Evolutionary conservation across 306 rosid genomes (phyloP).

Genomic region (barrel medic (Medicago truncatula)): DNA sequence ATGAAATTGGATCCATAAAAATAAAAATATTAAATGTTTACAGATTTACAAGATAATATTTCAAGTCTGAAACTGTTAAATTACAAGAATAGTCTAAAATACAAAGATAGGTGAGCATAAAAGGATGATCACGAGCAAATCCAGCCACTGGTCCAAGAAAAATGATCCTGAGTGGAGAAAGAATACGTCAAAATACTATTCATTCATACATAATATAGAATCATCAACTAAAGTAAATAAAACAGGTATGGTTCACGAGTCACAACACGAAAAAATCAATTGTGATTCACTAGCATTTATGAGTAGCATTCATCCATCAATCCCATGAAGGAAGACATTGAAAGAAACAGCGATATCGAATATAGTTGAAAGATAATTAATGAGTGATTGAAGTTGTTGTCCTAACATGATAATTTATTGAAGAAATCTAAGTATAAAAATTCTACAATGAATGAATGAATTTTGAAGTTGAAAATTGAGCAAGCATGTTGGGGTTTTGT

Average conservation of each 20-base stretch:
- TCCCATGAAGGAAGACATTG: too few species aligned
- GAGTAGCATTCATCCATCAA: too few species aligned
- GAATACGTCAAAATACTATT: slow-evolving; percentile 10
- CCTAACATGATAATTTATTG: too few species aligned
- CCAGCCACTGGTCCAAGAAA: slow-evolving; percentile 49
- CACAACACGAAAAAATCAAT: not conserved
- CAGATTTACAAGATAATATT: slow-evolving; percentile 49
- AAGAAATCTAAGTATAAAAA: too few species aligned
- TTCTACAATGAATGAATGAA: too few species aligned
- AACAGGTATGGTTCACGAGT: not conserved
- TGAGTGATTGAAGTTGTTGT: too few species aligned
- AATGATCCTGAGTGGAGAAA: slow-evolving; percentile 44
- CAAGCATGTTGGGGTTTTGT: too few species aligned
- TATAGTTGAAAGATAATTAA: too few species aligned
- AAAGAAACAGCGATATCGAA: too few species aligned
- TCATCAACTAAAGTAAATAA: slow-evolving; percentile 16
- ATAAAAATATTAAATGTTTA: slow-evolving; percentile 48
- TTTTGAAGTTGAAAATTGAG: too few species aligned
- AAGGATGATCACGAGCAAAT: slow-evolving; percentile 41
- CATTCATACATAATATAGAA: not conserved
- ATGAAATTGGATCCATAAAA: slow-evolving; percentile 42
- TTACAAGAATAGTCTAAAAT: slow-evolving; percentile 55
- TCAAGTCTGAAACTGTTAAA: slow-evolving; percentile 49
- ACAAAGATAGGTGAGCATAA: slow-evolving; percentile 49
- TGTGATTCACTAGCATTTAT: not conserved